Base-by-base conservation (phyloP, 2,329 filamentous ascomycete species). In the Lecanoromycetidae sp. region DNA sequence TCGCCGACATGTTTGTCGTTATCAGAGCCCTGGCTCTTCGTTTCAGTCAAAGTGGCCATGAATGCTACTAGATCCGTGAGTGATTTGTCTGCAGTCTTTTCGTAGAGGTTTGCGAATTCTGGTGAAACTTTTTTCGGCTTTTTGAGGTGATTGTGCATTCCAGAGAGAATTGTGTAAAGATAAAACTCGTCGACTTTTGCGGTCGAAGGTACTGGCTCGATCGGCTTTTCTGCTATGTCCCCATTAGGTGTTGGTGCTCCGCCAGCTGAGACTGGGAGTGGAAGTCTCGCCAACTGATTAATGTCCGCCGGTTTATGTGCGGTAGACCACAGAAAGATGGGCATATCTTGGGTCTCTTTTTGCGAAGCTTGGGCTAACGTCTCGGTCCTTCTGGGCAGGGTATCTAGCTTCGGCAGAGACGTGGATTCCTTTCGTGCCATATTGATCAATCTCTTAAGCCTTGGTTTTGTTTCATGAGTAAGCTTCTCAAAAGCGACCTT, bases 321-420 rank as follows among this genome's bases (percentile, higher is more conserved):
- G 7, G 42, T 36, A 20, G 42, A 44, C 42, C 42, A 44, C 6
- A 44, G 23, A 13, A 44, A 44, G 22, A 44, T 44, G n/a, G 42
- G 33, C 10, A 44, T 9, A 13, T 44, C 23, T n/a, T 29, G 23
- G 12, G 6, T 29, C 15, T 27, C 22, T 4, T 35, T 27, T 19
- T 20, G 9, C 13, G 12, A 7, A 17, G 29, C 17, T 22, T 32
- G 42, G 15, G 42, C 19, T 6, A 9, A 25, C 4, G 29, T 10
- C 26, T 35, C 33, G 22, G 7, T 13, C n/a, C n/a, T 19, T 20
- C 22, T 6, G 6, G 22, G 15, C 22, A 15, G n/a, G 7, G 32
- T 37, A 13, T 32, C 22, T 8, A 30, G 19, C 9, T 17, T 20
- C 6, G 42, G 42, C 25, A 19, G 22, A 6, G 25, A 26, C 23